phyloP scores from a whole-genome alignment of 2,329 filamentous ascomycete species.

The Trichoderma pleuroti region DNA sequence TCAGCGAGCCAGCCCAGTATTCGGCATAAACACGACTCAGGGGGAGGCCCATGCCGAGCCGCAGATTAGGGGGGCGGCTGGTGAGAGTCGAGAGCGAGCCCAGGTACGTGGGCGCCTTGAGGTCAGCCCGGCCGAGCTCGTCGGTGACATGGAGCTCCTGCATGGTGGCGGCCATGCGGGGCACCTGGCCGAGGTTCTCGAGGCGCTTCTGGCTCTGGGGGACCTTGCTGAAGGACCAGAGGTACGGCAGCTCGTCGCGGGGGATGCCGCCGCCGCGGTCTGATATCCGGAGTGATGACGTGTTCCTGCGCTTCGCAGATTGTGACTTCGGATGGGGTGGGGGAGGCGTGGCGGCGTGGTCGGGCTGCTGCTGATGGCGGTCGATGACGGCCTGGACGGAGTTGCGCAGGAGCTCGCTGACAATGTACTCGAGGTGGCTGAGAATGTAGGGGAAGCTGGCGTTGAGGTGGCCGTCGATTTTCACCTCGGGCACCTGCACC shows the following conservation, averaged over 20 bases:
- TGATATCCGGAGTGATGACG: constrained; percentile 91
- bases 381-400: constrained; percentile 91
- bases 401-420: constrained; percentile 91
- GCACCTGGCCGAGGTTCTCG: constrained; percentile 82
- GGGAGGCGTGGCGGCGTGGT: constrained; percentile 44
- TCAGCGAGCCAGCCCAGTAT: constrained; percentile 93
- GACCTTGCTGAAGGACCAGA: constrained; percentile 97
- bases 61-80: constrained; percentile 77
- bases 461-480: constrained; percentile 76
- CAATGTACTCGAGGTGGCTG: constrained; percentile 93
- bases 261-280: constrained; percentile 93
- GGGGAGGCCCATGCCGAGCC: constrained; percentile 88
- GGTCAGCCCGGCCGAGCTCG: constrained; percentile 39
- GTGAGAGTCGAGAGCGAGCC: constrained; percentile 77
- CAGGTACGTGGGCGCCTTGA: constrained; percentile 40
- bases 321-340: constrained; percentile 88
- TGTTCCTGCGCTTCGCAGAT: constrained; percentile 93
- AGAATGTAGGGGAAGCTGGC: constrained; percentile 96
- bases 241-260: constrained; percentile 75
- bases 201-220: constrained; percentile 73
- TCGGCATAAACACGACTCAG: constrained; percentile 94
- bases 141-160: constrained; percentile 68
- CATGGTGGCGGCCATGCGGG: constrained; percentile 87
- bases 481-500: constrained; percentile 73
- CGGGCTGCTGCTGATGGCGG: constrained; percentile 45